Conservation (phyloP, 1,284 basidiomycete species). For the Laetiporus sulphureus region DNA sequence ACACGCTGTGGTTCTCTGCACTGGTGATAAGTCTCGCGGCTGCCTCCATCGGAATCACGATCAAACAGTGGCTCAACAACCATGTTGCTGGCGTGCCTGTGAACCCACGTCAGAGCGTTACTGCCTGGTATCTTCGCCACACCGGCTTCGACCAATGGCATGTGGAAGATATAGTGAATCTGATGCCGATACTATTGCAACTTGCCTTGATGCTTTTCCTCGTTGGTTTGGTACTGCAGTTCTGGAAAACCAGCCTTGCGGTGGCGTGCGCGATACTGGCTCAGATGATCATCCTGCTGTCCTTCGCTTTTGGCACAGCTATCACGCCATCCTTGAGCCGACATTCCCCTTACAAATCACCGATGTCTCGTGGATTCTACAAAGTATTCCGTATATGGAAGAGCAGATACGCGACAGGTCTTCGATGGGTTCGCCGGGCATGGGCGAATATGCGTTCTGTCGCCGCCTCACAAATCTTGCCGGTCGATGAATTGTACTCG, state of each 20-base stretch:
- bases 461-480: too few species aligned
- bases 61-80: neutral
- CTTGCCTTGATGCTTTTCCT: slow-evolving; percentile 8
- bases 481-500: too few species aligned
- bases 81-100: neutral
- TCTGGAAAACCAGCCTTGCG: slow-evolving; percentile 4
- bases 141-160: neutral
- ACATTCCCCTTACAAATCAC: slow-evolving; percentile 6
- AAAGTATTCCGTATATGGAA: too few species aligned
- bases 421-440: too few species aligned
- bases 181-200: slow-evolving; percentile 7
- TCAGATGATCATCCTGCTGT: slow-evolving; percentile 3
- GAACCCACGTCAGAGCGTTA: neutral
- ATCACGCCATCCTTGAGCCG: slow-evolving; percentile 6
- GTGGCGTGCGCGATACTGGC: slow-evolving; percentile 2
- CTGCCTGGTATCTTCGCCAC: neutral
- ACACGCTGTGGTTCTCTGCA: neutral
- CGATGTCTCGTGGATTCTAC: neutral
- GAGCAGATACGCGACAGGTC: too few species aligned
- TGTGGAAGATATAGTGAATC: slow-evolving; percentile 2
- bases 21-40: neutral
- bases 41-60: neutral
- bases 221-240: slow-evolving; percentile 4
- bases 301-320: slow-evolving; percentile 1
- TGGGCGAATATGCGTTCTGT: too few species aligned